Evolutionary conservation across 768 basidiomycete genomes (phyloP).

Genomic region (Lactifluus subvellereus): DNA sequence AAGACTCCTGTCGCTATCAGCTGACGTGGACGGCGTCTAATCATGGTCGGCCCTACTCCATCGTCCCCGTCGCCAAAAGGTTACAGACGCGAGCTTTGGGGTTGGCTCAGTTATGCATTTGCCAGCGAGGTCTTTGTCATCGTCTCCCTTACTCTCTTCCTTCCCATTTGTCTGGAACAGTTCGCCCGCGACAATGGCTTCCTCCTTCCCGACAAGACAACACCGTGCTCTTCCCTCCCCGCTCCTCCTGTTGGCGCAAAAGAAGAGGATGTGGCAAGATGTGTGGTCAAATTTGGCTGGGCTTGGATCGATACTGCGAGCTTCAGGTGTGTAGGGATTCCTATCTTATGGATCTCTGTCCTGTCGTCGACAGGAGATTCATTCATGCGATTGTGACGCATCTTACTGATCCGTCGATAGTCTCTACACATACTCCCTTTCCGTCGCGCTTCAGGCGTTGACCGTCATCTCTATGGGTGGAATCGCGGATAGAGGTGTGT

Average conservation of each 20-base stretch:
- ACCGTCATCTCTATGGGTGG: constrained; percentile 92
- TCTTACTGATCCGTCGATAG: constrained; percentile 36
- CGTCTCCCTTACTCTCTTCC: constrained; percentile 73
- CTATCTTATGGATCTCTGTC: not conserved
- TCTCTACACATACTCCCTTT: constrained; percentile 81
- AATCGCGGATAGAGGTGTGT: constrained; percentile 84
- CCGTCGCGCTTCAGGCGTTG: constrained; percentile 86
- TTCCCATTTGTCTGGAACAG: constrained; percentile 81
- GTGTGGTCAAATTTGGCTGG: constrained; percentile 80
- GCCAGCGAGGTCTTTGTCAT: constrained; percentile 82
- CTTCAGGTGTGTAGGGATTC: constrained; percentile 58
- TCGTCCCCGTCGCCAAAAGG: not conserved
- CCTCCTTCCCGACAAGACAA: constrained; percentile 58
- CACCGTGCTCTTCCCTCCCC: constrained; percentile 42
- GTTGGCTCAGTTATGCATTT: constrained; percentile 84
- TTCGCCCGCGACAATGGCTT: constrained; percentile 87
- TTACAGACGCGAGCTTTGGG: constrained; percentile 42
- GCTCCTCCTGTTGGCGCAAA: constrained; percentile 18
- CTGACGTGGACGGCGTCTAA: too few species aligned
- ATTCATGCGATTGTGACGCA: not conserved
- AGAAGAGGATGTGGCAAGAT: constrained; percentile 42
- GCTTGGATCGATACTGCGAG: constrained; percentile 87
- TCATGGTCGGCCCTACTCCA: not conserved
- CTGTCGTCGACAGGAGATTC: not conserved
- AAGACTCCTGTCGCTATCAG: too few species aligned